Base-by-base conservation (phyloP, 2,329 filamentous ascomycete species). In the Didymellaceae sp. region DNA sequence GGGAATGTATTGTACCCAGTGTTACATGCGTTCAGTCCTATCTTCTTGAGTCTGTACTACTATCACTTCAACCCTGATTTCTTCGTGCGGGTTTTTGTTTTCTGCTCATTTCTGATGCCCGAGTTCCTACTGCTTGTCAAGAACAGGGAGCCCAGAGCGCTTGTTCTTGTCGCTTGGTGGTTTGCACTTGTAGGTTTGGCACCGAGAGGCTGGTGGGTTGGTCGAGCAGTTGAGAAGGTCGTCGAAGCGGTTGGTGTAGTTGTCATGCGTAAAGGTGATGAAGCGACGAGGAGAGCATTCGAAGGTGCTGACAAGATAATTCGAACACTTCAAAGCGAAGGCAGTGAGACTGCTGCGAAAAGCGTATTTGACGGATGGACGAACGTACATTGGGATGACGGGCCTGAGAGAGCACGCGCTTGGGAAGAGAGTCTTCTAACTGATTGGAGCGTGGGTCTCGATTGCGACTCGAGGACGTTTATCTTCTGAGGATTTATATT, bases 21-120 rank as follows among this genome's bases (percentile, higher is more conserved):
- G 7, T 59, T 71, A n/a, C 63, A 70, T 22, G 65, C 62, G 0
- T 45, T 72, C 2, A 65, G 62, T 3, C 67, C 68, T 3, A 67
- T 72, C 5, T 72, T 72, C 30, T 52, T 69, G 16, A 68, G 65
- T 7, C 33, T 72, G 14, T 72, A 71, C 40, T 63, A 71, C 42
- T 64, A 65, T 34, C 65, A 62, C 30, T 55, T 70, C 1, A 58
- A 61, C 11, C 51, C 62, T 0, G 68, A 72, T 46, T 53, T 68
- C 45, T 65, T 64, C 40, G 58, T 66, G 9, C 67, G 68, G 9
- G 55, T 67, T 3, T 52, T 61, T n/a, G 64, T 63, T 5, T 62
- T 65, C 28, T 61, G 65, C 7, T 69, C 68, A 1, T 70, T 69
- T 33, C 52, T 72, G 1, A 62, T 65, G 48, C 57, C 66, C 0